A percentile compares a stretch with the other conserved stretches of the same genome.
Conservation (phyloP, 2,329 filamentous ascomycete species). For the Stagonosporopsis tanaceti region DNA sequence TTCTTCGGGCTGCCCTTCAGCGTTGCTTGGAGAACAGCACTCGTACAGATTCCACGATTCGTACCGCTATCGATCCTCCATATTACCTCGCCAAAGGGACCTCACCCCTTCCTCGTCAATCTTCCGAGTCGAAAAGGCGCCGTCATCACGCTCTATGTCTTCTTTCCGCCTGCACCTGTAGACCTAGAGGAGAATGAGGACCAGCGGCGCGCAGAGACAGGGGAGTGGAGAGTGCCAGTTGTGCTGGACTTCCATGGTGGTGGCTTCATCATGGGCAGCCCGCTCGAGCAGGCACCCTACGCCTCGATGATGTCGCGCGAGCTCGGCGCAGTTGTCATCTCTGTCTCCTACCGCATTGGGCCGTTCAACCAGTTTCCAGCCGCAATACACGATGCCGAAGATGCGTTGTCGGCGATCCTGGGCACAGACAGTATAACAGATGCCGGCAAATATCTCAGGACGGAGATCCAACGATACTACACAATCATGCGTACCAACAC, state of each 20-base stretch:
- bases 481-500: slow-evolving; percentile 34
- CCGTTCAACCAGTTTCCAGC: slow-evolving; percentile 58
- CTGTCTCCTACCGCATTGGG: slow-evolving; percentile 59
- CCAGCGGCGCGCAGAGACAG: slow-evolving; percentile 25
- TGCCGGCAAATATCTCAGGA: slow-evolving; percentile 44
- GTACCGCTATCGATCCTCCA: slow-evolving; percentile 49
- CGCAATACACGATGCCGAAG: slow-evolving; percentile 58
- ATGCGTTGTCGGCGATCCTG: slow-evolving; percentile 54
- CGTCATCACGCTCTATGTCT: slow-evolving; percentile 53
- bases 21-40: slow-evolving; percentile 48
- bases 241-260: slow-evolving; percentile 56
- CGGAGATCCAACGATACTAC: slow-evolving; percentile 46
- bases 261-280: slow-evolving; percentile 54
- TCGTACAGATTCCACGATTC: slow-evolving; percentile 49
- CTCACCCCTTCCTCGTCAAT: slow-evolving; percentile 53
- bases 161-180: slow-evolving; percentile 50
- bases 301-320: slow-evolving; percentile 56
- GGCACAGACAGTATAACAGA: slow-evolving; percentile 45
- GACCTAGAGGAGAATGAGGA: slow-evolving; percentile 34
- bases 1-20: slow-evolving; percentile 49
- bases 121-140: slow-evolving; percentile 50
- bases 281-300: slow-evolving; percentile 57
- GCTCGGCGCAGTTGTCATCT: slow-evolving; percentile 54
- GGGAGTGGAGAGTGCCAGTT: slow-evolving; percentile 49
- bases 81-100: slow-evolving; percentile 51